Evolutionary conservation across 176 grass and related monocot species (phyloP).

Genomic region (Thalia dealbata): DNA sequence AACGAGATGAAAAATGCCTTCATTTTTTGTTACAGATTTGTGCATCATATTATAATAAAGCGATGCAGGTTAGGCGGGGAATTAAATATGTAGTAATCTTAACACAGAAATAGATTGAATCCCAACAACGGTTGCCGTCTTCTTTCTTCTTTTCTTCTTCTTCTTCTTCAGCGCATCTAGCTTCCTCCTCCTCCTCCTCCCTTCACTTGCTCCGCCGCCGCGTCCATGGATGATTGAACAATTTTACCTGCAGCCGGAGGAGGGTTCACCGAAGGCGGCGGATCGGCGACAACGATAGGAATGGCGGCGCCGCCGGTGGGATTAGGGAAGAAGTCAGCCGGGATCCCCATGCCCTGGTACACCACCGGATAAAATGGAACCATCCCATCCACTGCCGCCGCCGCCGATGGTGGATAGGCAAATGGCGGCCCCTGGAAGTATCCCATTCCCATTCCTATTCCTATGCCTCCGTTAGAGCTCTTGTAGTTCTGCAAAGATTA

Average conservation of each 20-base stretch:
- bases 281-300: conserved; percentile 63
- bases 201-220: conserved; percentile 19
- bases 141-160: background rate
- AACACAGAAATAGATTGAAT: background rate
- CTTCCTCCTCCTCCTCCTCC: conserved; percentile 10
- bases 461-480: too few species aligned
- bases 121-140: conserved; percentile 3
- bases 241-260: conserved; percentile 65
- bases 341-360: conserved; percentile 84
- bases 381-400: conserved; percentile 58
- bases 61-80: conserved; percentile 15
- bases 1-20: conserved; percentile 4
- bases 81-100: conserved; percentile 6
- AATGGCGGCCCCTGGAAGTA: conserved; percentile 73
- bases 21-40: conserved; percentile 18
- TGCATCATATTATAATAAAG: conserved; percentile 1
- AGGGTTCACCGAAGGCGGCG: conserved; percentile 50
- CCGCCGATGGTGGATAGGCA: conserved; percentile 53
- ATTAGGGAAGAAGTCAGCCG: conserved; percentile 78
- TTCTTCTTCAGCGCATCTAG: background rate
- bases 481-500: too few species aligned
- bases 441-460: background rate
- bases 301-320: conserved; percentile 27
- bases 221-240: background rate
- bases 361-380: conserved; percentile 73